Evolutionary conservation across 805 yeast genomes (phyloP).

Genomic region (Metschnikowia lochheadii): DNA sequence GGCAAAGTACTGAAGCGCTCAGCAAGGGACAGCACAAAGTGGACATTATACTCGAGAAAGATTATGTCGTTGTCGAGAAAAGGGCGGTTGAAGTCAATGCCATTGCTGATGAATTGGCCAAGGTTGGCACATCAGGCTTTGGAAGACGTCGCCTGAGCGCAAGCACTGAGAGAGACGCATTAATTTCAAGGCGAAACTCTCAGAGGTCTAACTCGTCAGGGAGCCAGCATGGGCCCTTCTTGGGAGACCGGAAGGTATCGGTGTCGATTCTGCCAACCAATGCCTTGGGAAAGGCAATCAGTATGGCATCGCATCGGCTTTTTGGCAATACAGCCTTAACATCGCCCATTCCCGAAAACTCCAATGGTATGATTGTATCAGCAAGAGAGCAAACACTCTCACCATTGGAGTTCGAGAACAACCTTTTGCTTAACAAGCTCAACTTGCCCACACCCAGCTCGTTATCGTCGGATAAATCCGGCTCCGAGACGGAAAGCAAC

Average conservation of each 20-base stretch:
- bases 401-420: slow-evolving; percentile 27
- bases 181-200: slow-evolving; percentile 28
- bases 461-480: slow-evolving; percentile 19
- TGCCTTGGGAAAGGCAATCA: slow-evolving; percentile 83
- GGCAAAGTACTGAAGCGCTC: slow-evolving; percentile 8
- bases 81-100: slow-evolving; percentile 94
- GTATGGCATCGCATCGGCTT: slow-evolving; percentile 80
- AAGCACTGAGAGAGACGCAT: slow-evolving; percentile 18
- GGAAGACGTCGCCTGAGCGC: slow-evolving; percentile 37
- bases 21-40: slow-evolving; percentile 22
- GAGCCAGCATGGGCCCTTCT: slow-evolving; percentile 56
- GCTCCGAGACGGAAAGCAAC: slow-evolving; percentile 9
- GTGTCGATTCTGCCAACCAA: slow-evolving; percentile 76
- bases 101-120: slow-evolving; percentile 85
- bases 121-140: slow-evolving; percentile 50
- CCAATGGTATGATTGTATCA: slow-evolving; percentile 1
- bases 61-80: slow-evolving; percentile 92
- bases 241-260: slow-evolving; percentile 60
- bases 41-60: slow-evolving; percentile 64
- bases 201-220: slow-evolving; percentile 47
- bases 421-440: slow-evolving; percentile 32
- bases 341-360: slow-evolving; percentile 11
- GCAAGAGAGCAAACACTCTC: slow-evolving; percentile 5
- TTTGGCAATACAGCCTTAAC: slow-evolving; percentile 48
- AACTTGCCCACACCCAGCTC: slow-evolving; percentile 29